Evolutionary conservation across 129 eudicot species (phyloP), one percentile per base, ranked within the genome.

Genomic region (Artemisia tridentata): DNA sequence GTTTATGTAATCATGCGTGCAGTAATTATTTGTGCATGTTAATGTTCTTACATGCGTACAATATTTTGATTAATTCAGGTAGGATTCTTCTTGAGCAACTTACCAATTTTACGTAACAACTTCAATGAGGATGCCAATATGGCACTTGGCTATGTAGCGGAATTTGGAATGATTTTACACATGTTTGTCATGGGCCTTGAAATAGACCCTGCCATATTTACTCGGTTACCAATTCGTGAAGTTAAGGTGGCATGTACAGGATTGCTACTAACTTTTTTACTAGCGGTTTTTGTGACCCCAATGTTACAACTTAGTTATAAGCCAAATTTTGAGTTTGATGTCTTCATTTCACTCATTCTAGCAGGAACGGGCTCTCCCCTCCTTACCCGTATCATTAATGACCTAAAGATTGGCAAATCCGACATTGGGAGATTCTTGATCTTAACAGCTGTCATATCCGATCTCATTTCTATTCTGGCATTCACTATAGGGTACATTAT

Each of bases 181-280:
- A 89, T 92, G 96, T 92, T 89, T 47, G 95, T 90, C 4, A 78
- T 80, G 9, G 98, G 98, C 51, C 79, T 92, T 3, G 96, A 92
- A 51, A 83, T 86, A 9, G 91, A 89, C 68, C 95, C 88, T 0
- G 54, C 76, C 2, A 76, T 88, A 5, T 83, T 84, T 18, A 68
- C 83, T 45, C 80, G 81, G 9, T n/a, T 81, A 19, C 96, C 90
- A 3, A 46, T 70, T 45, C 89, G 85, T 0, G 98, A 92, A 52
- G 83, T 86, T 2, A 85, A 86, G 58, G 82, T 89, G 45, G 95
- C 95, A 15, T 79, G 79, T 65, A 27, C 88, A 0, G 95, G 90
- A 43, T 68, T 89, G 21, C 72, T 89, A 13, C 48, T 84, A 17
- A 92, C 95, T 0, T 89, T 86, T 46, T 23, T 89, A 12, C 12